These are phyloP conservation scores for Myxozyma mucilagina DNA, from an alignment of 805 yeast genomes.

Conservation along the genomic window DNA sequence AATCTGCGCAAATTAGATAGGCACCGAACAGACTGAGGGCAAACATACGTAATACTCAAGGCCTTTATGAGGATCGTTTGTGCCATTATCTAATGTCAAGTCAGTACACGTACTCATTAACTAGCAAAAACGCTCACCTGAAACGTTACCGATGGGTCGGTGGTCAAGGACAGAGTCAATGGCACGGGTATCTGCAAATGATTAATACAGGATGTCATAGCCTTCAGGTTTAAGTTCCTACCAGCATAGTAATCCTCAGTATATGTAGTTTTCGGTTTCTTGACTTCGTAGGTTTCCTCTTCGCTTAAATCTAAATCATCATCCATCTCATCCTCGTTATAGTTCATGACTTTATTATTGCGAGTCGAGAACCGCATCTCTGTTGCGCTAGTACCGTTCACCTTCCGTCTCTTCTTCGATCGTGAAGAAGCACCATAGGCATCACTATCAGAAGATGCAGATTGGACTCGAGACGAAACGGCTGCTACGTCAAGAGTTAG, in stretches of 20 bases:
- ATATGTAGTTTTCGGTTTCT: conserved; percentile 1
- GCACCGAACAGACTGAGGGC: conserved; percentile 46
- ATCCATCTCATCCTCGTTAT: conserved; percentile 61
- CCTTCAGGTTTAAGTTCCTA: not conserved
- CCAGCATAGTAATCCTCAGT: not conserved
- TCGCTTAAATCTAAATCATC: conserved; percentile 53
- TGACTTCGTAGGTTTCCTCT: conserved; percentile 31
- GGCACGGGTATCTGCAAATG: conserved; percentile 35
- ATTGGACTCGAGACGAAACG: not conserved
- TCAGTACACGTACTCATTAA: not conserved
- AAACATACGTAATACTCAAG: conserved; percentile 37
- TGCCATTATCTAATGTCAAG: not conserved
- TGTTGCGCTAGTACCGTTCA: conserved; percentile 21
- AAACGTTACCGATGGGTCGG: conserved; percentile 35
- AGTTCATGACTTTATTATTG: conserved; percentile 69
- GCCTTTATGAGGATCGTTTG: conserved; percentile 37
- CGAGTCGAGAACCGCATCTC: conserved; percentile 71
- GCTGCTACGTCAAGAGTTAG: not conserved
- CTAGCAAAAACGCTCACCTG: not conserved
- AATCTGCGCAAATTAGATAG: conserved; percentile 42
- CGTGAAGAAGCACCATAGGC: conserved; percentile 20
- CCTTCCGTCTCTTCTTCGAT: conserved; percentile 33
- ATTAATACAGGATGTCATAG: not conserved
- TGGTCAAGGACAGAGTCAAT: conserved; percentile 59
- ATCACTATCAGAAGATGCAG: conserved; percentile 24